Conservation (phyloP, 2,329 filamentous ascomycete species). For the Ceratocystis diversiconidia region DNA sequence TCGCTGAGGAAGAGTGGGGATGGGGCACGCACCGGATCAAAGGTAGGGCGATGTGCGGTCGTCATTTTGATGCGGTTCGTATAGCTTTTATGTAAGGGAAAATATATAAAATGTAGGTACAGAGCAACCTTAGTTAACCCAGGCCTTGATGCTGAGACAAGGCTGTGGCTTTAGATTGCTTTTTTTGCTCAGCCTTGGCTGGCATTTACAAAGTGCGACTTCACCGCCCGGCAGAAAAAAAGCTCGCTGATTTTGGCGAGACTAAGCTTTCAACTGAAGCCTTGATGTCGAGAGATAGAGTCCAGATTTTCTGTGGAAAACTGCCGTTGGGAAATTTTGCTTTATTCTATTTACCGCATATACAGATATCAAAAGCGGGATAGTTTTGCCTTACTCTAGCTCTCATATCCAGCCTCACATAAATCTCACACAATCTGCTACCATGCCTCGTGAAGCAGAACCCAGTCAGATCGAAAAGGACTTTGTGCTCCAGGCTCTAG, state of each 20-base stretch:
- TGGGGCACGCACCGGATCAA: slow-evolving; percentile 59
- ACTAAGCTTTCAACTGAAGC: too few relatives aligned
- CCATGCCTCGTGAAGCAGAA: slow-evolving; percentile 84
- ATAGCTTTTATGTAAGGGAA: background rate
- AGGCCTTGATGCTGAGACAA: slow-evolving; percentile 3
- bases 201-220: slow-evolving; percentile 24
- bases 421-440: slow-evolving; percentile 20
- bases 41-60: slow-evolving; percentile 71
- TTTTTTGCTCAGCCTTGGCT: slow-evolving; percentile 7
- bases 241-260: background rate
- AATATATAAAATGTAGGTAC: background rate
- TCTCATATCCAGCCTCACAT: slow-evolving; percentile 1
- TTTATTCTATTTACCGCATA: too few relatives aligned
- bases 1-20: slow-evolving; percentile 17
- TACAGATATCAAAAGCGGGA: too few relatives aligned
- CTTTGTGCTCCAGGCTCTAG: slow-evolving; percentile 72
- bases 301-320: too few relatives aligned
- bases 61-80: slow-evolving; percentile 36
- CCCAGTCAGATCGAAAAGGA: slow-evolving; percentile 78
- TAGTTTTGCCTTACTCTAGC: background rate
- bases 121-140: background rate
- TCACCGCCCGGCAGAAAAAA: slow-evolving; percentile 39
- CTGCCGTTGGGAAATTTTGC: too few relatives aligned
- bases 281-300: too few relatives aligned
- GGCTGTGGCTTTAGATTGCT: background rate